A percentile compares a stretch with the other conserved stretches of the same genome.
Conservation (phyloP, 306 rosid genomes). For the Inga oerstediana region DNA sequence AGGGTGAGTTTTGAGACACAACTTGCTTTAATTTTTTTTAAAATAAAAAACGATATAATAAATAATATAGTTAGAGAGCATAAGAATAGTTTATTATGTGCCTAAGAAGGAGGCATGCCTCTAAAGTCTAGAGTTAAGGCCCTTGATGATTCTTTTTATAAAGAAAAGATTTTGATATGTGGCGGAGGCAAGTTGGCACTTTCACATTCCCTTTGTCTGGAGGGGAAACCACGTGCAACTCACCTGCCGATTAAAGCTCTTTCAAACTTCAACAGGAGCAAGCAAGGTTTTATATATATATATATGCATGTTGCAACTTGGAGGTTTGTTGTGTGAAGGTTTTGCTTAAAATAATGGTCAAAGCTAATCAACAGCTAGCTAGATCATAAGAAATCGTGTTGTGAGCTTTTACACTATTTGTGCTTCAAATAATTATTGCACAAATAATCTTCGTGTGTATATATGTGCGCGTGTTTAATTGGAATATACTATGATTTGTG, state of each 20-base stretch:
- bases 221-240: constrained; percentile 7
- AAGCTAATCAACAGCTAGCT: constrained; percentile 7
- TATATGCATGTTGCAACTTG: neutral
- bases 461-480: neutral
- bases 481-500: neutral
- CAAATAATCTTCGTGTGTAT: neutral
- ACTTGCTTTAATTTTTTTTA: too few relatives aligned
- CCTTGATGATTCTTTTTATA: constrained; percentile 3
- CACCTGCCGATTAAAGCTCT: neutral
- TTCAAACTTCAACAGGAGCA: neutral
- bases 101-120: constrained; percentile 2
- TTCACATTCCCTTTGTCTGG: constrained; percentile 23
- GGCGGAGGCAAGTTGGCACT: constrained; percentile 8
- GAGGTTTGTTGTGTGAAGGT: neutral
- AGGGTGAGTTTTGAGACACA: too few relatives aligned
- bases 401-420: neutral
- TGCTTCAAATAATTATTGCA: neutral
- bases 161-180: neutral
- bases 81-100: neutral
- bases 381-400: neutral
- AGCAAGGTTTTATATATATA: neutral
- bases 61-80: neutral
- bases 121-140: constrained; percentile 1
- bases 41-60: too few relatives aligned
- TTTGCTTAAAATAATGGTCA: neutral